Evolutionary conservation across 1,284 basidiomycete genomes (phyloP).

Genomic region (Rhizoctonia solani): DNA sequence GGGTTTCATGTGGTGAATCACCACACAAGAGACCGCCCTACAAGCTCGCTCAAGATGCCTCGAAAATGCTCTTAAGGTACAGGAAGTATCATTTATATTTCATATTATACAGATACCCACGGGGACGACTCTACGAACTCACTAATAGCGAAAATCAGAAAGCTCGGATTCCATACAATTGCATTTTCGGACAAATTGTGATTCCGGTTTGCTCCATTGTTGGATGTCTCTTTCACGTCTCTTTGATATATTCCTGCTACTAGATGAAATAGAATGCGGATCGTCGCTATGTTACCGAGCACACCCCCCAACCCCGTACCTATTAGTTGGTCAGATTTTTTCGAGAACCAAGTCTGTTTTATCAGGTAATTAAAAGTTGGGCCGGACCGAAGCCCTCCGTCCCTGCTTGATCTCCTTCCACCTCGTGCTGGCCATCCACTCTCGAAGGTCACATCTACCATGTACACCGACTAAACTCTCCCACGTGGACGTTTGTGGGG

Average conservation of each 20-base stretch:
- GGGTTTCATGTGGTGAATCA: too few species aligned
- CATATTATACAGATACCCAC: too few species aligned
- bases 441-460: constrained; percentile 11
- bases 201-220: constrained; percentile 5
- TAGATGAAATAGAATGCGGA: constrained; percentile 11
- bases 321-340: background rate
- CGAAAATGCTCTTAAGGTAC: too few species aligned
- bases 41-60: too few species aligned
- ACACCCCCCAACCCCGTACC: background rate
- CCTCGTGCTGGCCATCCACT: constrained; percentile 29
- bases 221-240: background rate
- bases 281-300: constrained; percentile 26
- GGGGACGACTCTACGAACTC: too few species aligned
- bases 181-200: constrained; percentile 5
- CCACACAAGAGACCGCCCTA: too few species aligned
- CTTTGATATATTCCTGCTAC: too few species aligned
- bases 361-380: constrained; percentile 4
- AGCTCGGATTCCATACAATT: background rate
- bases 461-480: background rate
- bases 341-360: background rate
- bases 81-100: too few species aligned
- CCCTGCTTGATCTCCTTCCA: constrained; percentile 9
- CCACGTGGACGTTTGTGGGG: constrained; percentile 29
- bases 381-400: constrained; percentile 1
- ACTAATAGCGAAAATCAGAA: too few species aligned